Percentiles rank a stretch among this genome's conserved stretches.
These are phyloP conservation scores for Phtheirospermum japonicum DNA, from an alignment of 257 asterid species.

Conservation along the genomic window DNA sequence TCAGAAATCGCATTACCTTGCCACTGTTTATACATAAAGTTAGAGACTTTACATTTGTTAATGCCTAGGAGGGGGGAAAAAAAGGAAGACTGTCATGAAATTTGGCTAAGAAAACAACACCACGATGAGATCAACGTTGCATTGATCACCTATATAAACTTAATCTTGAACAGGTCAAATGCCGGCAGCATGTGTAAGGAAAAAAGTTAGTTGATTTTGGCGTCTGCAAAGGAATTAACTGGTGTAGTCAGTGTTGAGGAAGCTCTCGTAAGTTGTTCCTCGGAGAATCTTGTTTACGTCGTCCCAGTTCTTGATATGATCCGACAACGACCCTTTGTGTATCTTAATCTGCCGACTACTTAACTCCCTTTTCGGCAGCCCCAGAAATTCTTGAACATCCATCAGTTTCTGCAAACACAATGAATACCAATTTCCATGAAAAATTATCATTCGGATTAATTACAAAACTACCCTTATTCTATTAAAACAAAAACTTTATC, in stretches of 20 bases:
- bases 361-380: slow-evolving; percentile 60
- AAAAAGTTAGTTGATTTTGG: neutral
- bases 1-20: neutral
- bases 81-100: neutral
- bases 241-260: slow-evolving; percentile 57
- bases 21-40: slow-evolving; percentile 20
- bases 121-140: slow-evolving; percentile 29
- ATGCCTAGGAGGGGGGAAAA: slow-evolving; percentile 14
- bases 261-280: slow-evolving; percentile 72
- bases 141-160: slow-evolving; percentile 28
- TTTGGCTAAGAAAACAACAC: neutral
- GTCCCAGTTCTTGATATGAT: slow-evolving; percentile 78
- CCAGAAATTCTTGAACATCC: slow-evolving; percentile 67
- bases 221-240: neutral
- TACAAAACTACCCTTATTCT: no score
- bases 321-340: slow-evolving; percentile 71
- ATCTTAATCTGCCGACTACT: slow-evolving; percentile 87
- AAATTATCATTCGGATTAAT: no score
- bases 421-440: neutral
- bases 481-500: no score
- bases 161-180: slow-evolving; percentile 8
- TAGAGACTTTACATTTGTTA: slow-evolving; percentile 28
- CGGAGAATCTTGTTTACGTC: slow-evolving; percentile 55
- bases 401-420: slow-evolving; percentile 56
- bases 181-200: slow-evolving; percentile 14